Conservation (phyloP, 2,329 filamentous ascomycete species). For the Lachnellula hyalina region DNA sequence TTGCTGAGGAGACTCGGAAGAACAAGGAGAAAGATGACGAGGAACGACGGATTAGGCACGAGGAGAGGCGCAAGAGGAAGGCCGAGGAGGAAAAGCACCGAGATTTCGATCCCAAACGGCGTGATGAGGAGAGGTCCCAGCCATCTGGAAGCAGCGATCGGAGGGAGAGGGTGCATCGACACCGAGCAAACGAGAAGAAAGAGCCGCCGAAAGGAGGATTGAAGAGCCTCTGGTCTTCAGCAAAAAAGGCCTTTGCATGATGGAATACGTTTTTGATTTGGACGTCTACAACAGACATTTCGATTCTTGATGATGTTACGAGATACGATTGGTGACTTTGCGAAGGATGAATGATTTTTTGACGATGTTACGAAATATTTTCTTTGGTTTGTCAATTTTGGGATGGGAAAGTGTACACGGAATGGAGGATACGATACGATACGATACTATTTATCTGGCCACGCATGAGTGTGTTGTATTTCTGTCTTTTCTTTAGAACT, state of each 20-base stretch:
- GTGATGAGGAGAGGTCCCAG: background rate
- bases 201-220: slow-evolving; percentile 16
- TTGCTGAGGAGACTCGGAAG: slow-evolving; percentile 17
- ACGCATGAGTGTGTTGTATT: no score
- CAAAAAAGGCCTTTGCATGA: slow-evolving; percentile 20
- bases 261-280: background rate
- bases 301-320: slow-evolving; percentile 11
- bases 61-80: slow-evolving; percentile 19
- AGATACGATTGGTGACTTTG: slow-evolving; percentile 4
- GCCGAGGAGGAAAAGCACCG: slow-evolving; percentile 18
- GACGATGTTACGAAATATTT: slow-evolving; percentile 12
- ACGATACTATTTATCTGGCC: no score
- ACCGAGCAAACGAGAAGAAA: slow-evolving; percentile 13
- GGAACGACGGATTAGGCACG: slow-evolving; percentile 16
- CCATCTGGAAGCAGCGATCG: background rate
- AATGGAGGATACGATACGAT: no score
- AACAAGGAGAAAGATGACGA: slow-evolving; percentile 23
- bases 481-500: no score
- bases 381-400: background rate
- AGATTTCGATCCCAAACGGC: background rate
- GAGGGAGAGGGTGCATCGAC: slow-evolving; percentile 15
- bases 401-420: background rate
- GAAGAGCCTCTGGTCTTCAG: slow-evolving; percentile 14
- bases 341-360: background rate
- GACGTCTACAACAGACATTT: background rate